A percentile compares a stretch with the other conserved stretches of the same genome.
These are phyloP conservation scores for Coemansia sp. DNA, from an alignment of 192 early-diverging fungal genomes.

Conservation along the genomic window DNA sequence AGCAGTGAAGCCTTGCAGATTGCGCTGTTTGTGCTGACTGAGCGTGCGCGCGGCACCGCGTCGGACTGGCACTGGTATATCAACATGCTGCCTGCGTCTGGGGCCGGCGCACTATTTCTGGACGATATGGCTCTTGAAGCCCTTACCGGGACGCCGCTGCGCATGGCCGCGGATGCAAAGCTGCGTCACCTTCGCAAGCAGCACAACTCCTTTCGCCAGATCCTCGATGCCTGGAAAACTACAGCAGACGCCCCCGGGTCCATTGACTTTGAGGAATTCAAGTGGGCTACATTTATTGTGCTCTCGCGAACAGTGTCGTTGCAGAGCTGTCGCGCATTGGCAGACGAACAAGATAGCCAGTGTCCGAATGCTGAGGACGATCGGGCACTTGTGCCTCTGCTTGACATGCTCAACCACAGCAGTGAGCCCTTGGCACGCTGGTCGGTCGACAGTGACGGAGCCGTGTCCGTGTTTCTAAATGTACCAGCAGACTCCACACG, in stretches of 20 bases:
- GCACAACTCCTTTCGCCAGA: conserved; percentile 1
- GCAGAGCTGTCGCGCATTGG: conserved; percentile 15
- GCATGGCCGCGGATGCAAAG: conserved; percentile 24
- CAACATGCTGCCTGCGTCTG: conserved; percentile 15
- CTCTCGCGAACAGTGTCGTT: conserved; percentile 38
- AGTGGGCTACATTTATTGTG: conserved; percentile 32
- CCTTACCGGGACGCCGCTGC: conserved; percentile 24
- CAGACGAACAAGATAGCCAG: background rate
- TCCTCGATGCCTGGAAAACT: conserved; percentile 17
- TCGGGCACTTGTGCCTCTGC: conserved; percentile 26
- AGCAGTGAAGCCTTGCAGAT: conserved; percentile 12
- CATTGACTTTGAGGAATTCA: conserved; percentile 20
- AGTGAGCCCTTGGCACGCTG: conserved; percentile 19
- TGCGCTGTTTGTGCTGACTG: conserved; percentile 31
- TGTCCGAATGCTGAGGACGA: conserved; percentile 14
- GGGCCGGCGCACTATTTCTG: conserved; percentile 21
- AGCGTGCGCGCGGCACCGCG: conserved; percentile 15
- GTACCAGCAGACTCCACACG: background rate
- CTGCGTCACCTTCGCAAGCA: conserved; percentile 22
- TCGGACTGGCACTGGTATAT: conserved; percentile 36
- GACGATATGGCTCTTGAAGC: conserved; percentile 6
- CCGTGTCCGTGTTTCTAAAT: conserved; percentile 10
- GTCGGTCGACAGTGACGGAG: conserved; percentile 14
- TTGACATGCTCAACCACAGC: conserved; percentile 46
- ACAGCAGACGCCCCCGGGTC: background rate